Conservation (phyloP, 2,329 filamentous ascomycete species). For the Curvularia lunata region DNA sequence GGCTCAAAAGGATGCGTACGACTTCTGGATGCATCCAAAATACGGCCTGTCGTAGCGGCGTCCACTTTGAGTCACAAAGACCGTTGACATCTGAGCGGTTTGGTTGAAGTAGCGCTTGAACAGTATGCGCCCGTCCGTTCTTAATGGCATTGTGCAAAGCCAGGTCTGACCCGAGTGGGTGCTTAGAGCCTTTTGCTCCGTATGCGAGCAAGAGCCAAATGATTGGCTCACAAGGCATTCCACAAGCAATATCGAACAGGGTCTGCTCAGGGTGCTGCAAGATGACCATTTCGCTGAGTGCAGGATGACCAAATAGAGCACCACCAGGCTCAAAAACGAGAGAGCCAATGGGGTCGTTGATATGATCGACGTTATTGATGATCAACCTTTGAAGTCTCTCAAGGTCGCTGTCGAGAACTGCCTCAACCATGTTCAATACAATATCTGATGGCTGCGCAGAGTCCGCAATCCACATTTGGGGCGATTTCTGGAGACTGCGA, state of each 20-base stretch:
- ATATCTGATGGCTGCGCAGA: constrained; percentile 16
- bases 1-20: constrained; percentile 38
- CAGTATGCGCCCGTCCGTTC: constrained; percentile 39
- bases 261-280: constrained; percentile 42
- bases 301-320: constrained; percentile 37
- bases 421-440: constrained; percentile 39
- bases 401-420: constrained; percentile 33
- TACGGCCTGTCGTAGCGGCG: constrained; percentile 40
- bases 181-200: constrained; percentile 38
- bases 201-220: constrained; percentile 38
- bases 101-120: constrained; percentile 34
- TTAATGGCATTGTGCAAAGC: constrained; percentile 47
- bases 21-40: constrained; percentile 42
- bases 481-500: constrained; percentile 16
- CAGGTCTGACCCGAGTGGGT: constrained; percentile 43
- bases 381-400: constrained; percentile 36
- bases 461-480: constrained; percentile 27
- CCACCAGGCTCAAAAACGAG: constrained; percentile 34
- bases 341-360: constrained; percentile 42
- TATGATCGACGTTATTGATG: constrained; percentile 28
- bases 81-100: constrained; percentile 38
- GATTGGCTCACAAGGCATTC: constrained; percentile 34
- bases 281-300: constrained; percentile 34
- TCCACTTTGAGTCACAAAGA: constrained; percentile 33
- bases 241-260: constrained; percentile 43